These are phyloP conservation scores for Rostrohypoxylon terebratum DNA, from an alignment of 495 filamentous ascomycete species.

Conservation along the genomic window DNA sequence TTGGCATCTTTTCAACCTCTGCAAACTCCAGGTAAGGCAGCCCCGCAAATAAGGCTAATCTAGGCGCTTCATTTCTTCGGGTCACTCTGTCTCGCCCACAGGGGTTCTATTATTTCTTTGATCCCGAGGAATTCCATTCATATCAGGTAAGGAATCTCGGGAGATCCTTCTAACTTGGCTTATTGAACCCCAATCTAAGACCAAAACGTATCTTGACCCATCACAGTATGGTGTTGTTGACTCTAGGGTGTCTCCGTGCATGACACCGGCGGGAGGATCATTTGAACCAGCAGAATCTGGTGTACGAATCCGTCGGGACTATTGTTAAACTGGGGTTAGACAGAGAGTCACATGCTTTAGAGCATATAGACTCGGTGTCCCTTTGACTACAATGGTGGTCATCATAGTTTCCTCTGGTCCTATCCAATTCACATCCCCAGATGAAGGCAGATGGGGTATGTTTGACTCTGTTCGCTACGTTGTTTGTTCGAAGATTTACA, in stretches of 20 bases:
- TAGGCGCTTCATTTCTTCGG: slow-evolving; percentile 8
- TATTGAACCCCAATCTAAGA: neutral
- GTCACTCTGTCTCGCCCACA: slow-evolving; percentile 14
- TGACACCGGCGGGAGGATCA: slow-evolving; percentile 19
- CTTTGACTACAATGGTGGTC: neutral
- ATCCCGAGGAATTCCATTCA: neutral
- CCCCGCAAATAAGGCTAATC: slow-evolving; percentile 15
- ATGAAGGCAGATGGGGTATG: neutral
- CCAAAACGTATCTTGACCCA: neutral
- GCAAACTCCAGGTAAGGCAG: neutral
- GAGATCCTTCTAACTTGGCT: neutral
- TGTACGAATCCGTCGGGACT: slow-evolving; percentile 9
- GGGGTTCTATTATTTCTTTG: neutral
- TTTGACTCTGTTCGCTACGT: neutral
- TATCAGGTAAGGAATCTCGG: neutral
- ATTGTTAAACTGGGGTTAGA: slow-evolving; percentile 2
- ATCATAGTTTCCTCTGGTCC: neutral
- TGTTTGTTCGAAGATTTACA: neutral
- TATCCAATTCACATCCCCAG: neutral
- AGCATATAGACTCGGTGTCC: neutral
- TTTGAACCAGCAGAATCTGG: slow-evolving; percentile 8
- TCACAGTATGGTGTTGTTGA: slow-evolving; percentile 8
- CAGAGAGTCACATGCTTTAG: neutral
- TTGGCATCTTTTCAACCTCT: slow-evolving; percentile 1
- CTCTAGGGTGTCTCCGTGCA: slow-evolving; percentile 5